Evolutionary conservation across 2,329 filamentous ascomycete species (phyloP), one percentile per base, ranked within the genome.

Genomic region (Aspergillus caelatus): DNA sequence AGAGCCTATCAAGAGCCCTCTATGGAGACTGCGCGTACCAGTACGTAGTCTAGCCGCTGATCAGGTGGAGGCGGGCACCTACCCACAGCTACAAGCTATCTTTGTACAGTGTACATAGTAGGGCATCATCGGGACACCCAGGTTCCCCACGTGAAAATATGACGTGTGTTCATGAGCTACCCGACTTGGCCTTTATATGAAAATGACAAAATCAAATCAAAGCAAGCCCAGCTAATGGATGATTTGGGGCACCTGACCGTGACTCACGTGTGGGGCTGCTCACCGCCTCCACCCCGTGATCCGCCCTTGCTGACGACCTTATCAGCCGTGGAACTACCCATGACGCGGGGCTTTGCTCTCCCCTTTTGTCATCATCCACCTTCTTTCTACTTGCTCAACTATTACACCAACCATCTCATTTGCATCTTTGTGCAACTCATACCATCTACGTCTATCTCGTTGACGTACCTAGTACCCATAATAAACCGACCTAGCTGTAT

Each of bases 391-490:
- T 63, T 63, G 36, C 46, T 43, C 55, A 64, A 65, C 66, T 70
- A 72, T 73, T 70, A 67, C 71, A 65, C 72, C 71, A 68, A 62
- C 70, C 71, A 61, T 65, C 67, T 68, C 63, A 65, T 68, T 62
- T 41, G 43, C 46, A 57, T 52, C 48, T 34, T 26, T 39, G 64
- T 45, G 58, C 45, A 52, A 58, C 57, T 65, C 62, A 61, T 57
- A 57, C 62, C 65, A 65, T 68, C 64, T 65, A 50, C 62, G 67
- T 66, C 61, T 59, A 68, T 62, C 58, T 63, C 67, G 73, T 48
- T 68, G 55, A 54, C 9, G 46, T 36, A 23, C 36, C n/a, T 14
- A 30, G 60, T 56, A 58, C 46, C 48, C 61, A 28, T 54, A 34
- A 21, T 9, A 34, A 19, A 43, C 12, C 14, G 23, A 16, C 16